These are phyloP conservation scores for Yamadazyma aaseri DNA, from an alignment of 1,139 yeast species.

Conservation along the genomic window DNA sequence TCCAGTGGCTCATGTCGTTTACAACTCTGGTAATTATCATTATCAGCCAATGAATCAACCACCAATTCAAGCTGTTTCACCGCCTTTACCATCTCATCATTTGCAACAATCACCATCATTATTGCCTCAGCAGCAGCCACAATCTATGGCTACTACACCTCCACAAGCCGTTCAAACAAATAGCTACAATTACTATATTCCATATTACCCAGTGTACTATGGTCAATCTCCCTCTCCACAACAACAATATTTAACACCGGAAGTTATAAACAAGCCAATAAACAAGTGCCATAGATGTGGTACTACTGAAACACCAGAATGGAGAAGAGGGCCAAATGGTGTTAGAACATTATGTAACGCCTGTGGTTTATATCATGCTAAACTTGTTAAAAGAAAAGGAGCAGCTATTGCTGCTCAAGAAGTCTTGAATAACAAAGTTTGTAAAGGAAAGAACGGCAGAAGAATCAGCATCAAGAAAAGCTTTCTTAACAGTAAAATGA, in stretches of 20 bases:
- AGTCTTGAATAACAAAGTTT: slow-evolving; percentile 43
- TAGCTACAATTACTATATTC: slow-evolving; percentile 10
- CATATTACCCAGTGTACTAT: slow-evolving; percentile 18
- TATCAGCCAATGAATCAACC: slow-evolving; percentile 6
- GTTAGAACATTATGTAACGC: slow-evolving; percentile 85
- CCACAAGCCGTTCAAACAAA: slow-evolving; percentile 1
- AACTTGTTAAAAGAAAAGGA: slow-evolving; percentile 66
- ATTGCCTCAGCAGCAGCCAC: slow-evolving; percentile 4
- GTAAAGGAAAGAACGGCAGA: slow-evolving; percentile 48
- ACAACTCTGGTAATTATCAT: slow-evolving; percentile 5
- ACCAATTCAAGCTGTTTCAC: slow-evolving; percentile 4
- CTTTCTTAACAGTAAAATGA: slow-evolving; percentile 8
- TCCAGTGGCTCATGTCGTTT: slow-evolving; percentile 1
- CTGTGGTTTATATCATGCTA: slow-evolving; percentile 82
- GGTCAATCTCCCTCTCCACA: slow-evolving; percentile 14
- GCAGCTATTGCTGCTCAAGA: slow-evolving; percentile 59
- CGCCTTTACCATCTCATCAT: slow-evolving; percentile 1
- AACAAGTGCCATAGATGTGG: slow-evolving; percentile 55
- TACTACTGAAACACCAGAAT: slow-evolving; percentile 84
- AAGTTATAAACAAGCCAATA: slow-evolving; percentile 36
- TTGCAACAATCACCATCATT: slow-evolving; percentile 1
- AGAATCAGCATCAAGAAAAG: slow-evolving; percentile 39
- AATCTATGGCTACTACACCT: slow-evolving; percentile 11
- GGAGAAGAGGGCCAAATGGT: slow-evolving; percentile 90
- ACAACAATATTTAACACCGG: slow-evolving; percentile 28